Evolutionary conservation across 345 rosid species (phyloP).

Genomic region (Cardamine occulta): DNA sequence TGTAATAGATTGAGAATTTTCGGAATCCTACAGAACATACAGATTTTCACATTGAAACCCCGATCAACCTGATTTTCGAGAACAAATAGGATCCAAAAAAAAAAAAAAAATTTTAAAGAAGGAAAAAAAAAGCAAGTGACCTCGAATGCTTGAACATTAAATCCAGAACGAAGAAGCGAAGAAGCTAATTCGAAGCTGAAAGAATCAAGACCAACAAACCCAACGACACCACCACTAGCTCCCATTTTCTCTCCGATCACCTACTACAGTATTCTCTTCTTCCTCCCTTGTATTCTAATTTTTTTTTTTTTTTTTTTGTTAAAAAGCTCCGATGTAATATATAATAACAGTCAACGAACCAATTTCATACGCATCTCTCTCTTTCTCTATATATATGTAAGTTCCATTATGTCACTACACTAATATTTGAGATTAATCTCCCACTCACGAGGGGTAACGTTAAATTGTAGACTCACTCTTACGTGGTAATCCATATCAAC

Average conservation of each 20-base stretch:
- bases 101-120: no score
- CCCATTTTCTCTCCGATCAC: conserved; percentile 36
- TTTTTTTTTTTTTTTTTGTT: no score
- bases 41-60: background rate
- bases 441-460: background rate
- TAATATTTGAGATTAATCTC: background rate
- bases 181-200: conserved; percentile 78
- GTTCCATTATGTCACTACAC: background rate
- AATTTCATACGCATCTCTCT: conserved; percentile 28
- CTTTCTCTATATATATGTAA: background rate
- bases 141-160: conserved; percentile 72
- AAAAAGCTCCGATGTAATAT: conserved; percentile 6
- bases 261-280: background rate
- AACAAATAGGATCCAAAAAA: background rate
- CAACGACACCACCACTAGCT: conserved; percentile 47
- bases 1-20: background rate
- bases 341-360: conserved; percentile 20
- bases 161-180: conserved; percentile 66
- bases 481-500: conserved; percentile 40
- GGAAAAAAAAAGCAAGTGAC: conserved; percentile 38
- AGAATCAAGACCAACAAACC: conserved; percentile 75
- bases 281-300: background rate
- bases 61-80: background rate
- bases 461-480: conserved; percentile 16
- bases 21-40: background rate